Evolutionary conservation across 1,284 basidiomycete species (phyloP), one percentile per base, ranked within the genome.

Genomic region (Cryptococcus depauperatus): DNA sequence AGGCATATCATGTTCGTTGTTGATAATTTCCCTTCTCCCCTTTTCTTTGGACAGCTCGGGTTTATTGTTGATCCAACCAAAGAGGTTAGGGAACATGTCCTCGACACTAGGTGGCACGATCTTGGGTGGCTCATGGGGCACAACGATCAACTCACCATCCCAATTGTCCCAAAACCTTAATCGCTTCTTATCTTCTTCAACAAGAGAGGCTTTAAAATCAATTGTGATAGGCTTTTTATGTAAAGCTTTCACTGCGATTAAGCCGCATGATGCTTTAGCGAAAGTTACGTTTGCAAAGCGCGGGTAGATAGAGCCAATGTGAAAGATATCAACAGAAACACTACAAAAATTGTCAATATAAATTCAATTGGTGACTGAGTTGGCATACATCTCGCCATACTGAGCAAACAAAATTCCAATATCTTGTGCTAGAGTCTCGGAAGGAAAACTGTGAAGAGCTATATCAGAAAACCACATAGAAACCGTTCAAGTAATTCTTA

Each of bases 401-500:
- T 69, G 66, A 1, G 64, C 66, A 38, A 71, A 70, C 5, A 71
- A 44, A 10, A 70, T 67, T 6, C 67, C 69, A 3, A 71, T 48
- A 40, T 71, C 69, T 46, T 64, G 64, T 0, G 68, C 64, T 4
- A 62, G 60, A 3, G 57, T 61, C 2, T 52, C 44, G 7, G 59
- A 57, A 2, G 68, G 68, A 47, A 71, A 70, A 33, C 69, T 71
- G 38, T 43, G 21, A 46, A 16, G 21, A 3, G 5, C n/a, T 2
- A 18, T 5, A 25, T 3, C 41, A 22, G 16, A 13, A 22, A 30
- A 18, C 37, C 13, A 23, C 18, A 34, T 14, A 37, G 13, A 35
- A 27, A 25, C 32, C 18, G 23, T n/a, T 10, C 22, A 21, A 27
- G n/a, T n/a, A 39, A 13, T 14, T 53, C 66, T 47, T 38, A 68